Evolutionary conservation across 495 filamentous ascomycete species (phyloP).

Genomic region (Chaetomidium leptoderma): DNA sequence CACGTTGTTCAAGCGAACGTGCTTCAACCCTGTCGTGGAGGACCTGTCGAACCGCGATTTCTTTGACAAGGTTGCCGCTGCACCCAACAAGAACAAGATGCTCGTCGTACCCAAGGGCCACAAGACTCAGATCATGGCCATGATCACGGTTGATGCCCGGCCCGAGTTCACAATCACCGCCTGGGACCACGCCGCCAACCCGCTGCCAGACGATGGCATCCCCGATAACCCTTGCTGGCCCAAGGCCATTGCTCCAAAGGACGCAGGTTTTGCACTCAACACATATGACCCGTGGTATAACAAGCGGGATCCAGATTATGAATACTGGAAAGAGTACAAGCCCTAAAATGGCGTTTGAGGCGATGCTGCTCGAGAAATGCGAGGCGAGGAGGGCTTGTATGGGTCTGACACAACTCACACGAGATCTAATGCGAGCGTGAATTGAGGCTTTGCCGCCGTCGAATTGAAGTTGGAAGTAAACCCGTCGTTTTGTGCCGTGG

Average conservation of each 20-base stretch:
- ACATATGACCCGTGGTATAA: slow-evolving; percentile 5
- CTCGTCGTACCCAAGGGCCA: too few relatives aligned
- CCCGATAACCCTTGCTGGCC: slow-evolving; percentile 14
- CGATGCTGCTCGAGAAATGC: too few relatives aligned
- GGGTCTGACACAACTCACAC: too few relatives aligned
- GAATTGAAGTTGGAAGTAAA: too few relatives aligned
- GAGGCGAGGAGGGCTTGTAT: too few relatives aligned
- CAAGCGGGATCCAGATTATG: not conserved
- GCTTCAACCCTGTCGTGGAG: not conserved
- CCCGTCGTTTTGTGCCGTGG: too few relatives aligned
- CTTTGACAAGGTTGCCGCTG: not conserved
- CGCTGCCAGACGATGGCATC: slow-evolving; percentile 1
- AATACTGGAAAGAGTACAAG: not conserved
- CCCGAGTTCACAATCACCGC: slow-evolving; percentile 12
- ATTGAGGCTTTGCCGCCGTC: too few relatives aligned
- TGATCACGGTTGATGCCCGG: not conserved
- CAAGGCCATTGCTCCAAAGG: slow-evolving; percentile 3
- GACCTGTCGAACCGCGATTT: not conserved
- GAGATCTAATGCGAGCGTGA: too few relatives aligned
- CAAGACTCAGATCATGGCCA: not conserved
- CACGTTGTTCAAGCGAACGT: not conserved
- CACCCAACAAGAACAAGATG: not conserved
- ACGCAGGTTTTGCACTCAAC: slow-evolving; percentile 10
- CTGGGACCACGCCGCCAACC: slow-evolving; percentile 7
- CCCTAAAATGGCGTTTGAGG: not conserved